phyloP scores from a whole-genome alignment of 495 filamentous ascomycete species.

The Apiosordaria backusii region DNA sequence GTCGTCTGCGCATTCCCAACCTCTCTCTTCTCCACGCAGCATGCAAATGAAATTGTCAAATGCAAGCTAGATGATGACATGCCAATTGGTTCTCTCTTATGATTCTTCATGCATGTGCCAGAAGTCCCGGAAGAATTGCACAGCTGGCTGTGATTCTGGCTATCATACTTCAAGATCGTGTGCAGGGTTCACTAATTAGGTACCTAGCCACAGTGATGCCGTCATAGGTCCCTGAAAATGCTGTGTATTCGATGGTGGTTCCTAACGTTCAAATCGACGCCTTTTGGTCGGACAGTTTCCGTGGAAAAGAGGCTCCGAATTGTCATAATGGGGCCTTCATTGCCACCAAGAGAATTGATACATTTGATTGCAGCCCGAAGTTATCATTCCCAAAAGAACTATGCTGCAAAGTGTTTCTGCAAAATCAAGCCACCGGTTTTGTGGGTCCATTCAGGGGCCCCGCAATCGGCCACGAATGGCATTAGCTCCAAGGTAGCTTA shows the following conservation, averaged over 20 bases:
- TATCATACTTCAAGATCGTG: not conserved
- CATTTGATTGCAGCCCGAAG: not conserved
- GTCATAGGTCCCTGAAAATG: not conserved
- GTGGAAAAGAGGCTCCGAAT: too few species aligned
- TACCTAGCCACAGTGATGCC: not conserved
- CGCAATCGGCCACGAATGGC: conserved; percentile 8
- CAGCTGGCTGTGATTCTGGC: not conserved
- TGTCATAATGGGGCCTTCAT: not conserved
- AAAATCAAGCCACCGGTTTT: not conserved
- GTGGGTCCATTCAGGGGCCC: conserved; percentile 1
- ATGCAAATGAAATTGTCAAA: not conserved
- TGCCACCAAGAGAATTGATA: not conserved
- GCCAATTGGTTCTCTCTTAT: too few species aligned
- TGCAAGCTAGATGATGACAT: not conserved
- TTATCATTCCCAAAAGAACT: not conserved
- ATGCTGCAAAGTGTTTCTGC: not conserved
- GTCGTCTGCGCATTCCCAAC: not conserved
- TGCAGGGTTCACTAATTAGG: not conserved
- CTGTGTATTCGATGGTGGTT: not conserved
- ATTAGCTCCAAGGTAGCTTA: not conserved
- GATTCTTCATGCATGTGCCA: too few species aligned
- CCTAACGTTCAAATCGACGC: not conserved
- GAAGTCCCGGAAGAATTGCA: too few species aligned
- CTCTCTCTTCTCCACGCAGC: not conserved
- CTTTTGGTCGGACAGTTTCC: too few species aligned